Evolutionary conservation across 1,139 yeast genomes (phyloP).

Genomic region (Pneumocystis canis): DNA sequence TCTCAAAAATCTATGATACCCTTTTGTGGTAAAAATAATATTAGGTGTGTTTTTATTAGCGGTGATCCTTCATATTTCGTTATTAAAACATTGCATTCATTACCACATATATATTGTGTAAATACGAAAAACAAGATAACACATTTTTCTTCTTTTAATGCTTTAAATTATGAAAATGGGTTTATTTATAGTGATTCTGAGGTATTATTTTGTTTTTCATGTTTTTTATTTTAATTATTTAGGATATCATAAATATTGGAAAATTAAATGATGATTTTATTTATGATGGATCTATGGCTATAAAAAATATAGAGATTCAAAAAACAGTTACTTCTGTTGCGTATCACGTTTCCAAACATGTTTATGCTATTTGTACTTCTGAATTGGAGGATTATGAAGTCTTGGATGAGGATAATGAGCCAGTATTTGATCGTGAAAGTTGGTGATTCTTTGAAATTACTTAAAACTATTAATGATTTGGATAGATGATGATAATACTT

Average conservation of each 20-base stretch:
- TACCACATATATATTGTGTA: slow-evolving; percentile 55
- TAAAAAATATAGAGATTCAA: slow-evolving; percentile 36
- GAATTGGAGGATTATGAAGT: slow-evolving; percentile 48
- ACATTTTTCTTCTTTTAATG: slow-evolving; percentile 26
- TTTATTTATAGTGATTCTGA: not conserved
- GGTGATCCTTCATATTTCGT: slow-evolving; percentile 64
- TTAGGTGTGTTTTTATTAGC: slow-evolving; percentile 51
- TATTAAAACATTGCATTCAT: slow-evolving; percentile 46
- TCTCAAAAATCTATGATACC: slow-evolving; percentile 34
- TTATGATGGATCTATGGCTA: slow-evolving; percentile 53
- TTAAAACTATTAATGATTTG: slow-evolving; percentile 40
- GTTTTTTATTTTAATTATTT: not conserved
- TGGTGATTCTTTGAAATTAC: not conserved
- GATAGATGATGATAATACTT: slow-evolving; percentile 30
- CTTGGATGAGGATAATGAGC: slow-evolving; percentile 57
- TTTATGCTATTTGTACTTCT: slow-evolving; percentile 52
- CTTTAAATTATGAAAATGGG: slow-evolving; percentile 8
- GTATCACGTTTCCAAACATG: slow-evolving; percentile 55
- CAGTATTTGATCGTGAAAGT: slow-evolving; percentile 10
- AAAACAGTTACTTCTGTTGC: slow-evolving; percentile 56
- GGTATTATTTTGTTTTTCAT: not conserved
- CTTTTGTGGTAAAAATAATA: slow-evolving; percentile 43
- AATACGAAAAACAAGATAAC: slow-evolving; percentile 31
- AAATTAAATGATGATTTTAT: slow-evolving; percentile 37
- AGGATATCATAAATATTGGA: slow-evolving; percentile 56